These are phyloP conservation scores for Saccharomyces hybrid DNA, from an alignment of 1,139 yeast species.

Conservation along the genomic window DNA sequence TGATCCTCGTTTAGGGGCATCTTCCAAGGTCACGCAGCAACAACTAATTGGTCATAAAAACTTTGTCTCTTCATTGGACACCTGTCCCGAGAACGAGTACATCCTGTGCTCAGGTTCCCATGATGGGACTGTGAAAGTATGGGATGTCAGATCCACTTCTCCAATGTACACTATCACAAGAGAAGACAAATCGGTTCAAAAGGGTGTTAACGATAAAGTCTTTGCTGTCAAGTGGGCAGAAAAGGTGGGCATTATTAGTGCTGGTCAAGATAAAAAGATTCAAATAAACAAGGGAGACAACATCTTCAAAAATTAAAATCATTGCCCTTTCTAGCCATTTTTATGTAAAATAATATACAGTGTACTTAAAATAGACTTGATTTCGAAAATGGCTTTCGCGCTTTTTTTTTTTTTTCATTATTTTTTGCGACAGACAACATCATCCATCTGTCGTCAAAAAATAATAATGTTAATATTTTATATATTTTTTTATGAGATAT, in stretches of 20 bases:
- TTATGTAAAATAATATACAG: background rate
- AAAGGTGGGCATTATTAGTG: slow-evolving; percentile 74
- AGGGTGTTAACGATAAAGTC: slow-evolving; percentile 49
- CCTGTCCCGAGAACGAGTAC: slow-evolving; percentile 67
- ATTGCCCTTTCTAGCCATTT: background rate
- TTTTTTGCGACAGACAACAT: background rate
- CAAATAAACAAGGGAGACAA: slow-evolving; percentile 65
- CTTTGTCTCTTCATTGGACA: slow-evolving; percentile 73
- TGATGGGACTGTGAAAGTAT: slow-evolving; percentile 88
- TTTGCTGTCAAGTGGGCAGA: slow-evolving; percentile 85
- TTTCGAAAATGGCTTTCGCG: background rate
- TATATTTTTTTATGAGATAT: background rate
- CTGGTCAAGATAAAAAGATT: slow-evolving; percentile 87
- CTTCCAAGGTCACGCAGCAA: slow-evolving; percentile 47
- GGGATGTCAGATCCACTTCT: slow-evolving; percentile 89
- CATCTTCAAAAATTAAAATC: slow-evolving; percentile 20
- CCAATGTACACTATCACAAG: slow-evolving; percentile 82
- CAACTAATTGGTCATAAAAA: slow-evolving; percentile 87
- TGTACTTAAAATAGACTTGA: background rate
- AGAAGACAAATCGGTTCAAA: slow-evolving; percentile 39
- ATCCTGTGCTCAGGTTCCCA: slow-evolving; percentile 86
- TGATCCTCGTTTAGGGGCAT: slow-evolving; percentile 66
- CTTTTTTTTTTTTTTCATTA: background rate
- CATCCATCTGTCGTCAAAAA: background rate
- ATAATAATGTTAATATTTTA: background rate